These are phyloP conservation scores for Cryptococcus sp. DNA, from an alignment of 1,284 basidiomycete genomes.

Conservation along the genomic window DNA sequence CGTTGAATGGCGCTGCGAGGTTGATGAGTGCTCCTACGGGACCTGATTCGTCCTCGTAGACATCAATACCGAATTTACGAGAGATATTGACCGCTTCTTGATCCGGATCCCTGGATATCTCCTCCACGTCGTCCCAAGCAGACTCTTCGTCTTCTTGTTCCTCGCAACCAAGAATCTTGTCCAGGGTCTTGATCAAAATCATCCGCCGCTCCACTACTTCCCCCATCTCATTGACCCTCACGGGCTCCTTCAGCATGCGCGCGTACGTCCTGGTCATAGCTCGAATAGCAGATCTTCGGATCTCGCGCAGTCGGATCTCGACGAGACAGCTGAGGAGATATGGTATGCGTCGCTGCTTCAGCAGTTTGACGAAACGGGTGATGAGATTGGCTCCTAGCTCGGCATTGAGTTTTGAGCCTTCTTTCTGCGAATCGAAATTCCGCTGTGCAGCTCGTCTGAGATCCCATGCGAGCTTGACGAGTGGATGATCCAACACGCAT, in stretches of 20 bases:
- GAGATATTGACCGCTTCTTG: constrained; percentile 38
- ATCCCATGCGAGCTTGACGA: constrained; percentile 76
- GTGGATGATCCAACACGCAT: constrained; percentile 68
- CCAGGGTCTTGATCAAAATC: constrained; percentile 40
- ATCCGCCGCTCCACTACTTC: constrained; percentile 43
- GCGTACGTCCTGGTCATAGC: constrained; percentile 57
- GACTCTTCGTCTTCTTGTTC: constrained; percentile 48
- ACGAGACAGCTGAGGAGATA: constrained; percentile 60
- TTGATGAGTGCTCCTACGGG: constrained; percentile 58
- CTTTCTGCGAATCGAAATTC: constrained; percentile 63
- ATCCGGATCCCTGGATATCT: constrained; percentile 26
- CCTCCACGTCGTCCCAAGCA: constrained; percentile 48
- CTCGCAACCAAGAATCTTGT: constrained; percentile 55
- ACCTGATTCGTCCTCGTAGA: constrained; percentile 42
- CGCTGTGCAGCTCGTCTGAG: constrained; percentile 79
- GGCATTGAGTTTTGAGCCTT: constrained; percentile 56
- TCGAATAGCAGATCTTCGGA: constrained; percentile 57
- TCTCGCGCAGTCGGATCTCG: constrained; percentile 58
- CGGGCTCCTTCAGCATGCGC: constrained; percentile 43
- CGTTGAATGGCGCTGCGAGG: background rate
- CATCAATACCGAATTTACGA: constrained; percentile 44
- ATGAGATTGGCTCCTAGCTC: constrained; percentile 61
- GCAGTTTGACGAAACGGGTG: constrained; percentile 60
- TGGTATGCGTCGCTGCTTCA: constrained; percentile 49
- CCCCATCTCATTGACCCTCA: constrained; percentile 36